Evolutionary conservation across 805 yeast genomes (phyloP), one percentile per base, ranked within the genome.

Genomic region (Candida alai): DNA sequence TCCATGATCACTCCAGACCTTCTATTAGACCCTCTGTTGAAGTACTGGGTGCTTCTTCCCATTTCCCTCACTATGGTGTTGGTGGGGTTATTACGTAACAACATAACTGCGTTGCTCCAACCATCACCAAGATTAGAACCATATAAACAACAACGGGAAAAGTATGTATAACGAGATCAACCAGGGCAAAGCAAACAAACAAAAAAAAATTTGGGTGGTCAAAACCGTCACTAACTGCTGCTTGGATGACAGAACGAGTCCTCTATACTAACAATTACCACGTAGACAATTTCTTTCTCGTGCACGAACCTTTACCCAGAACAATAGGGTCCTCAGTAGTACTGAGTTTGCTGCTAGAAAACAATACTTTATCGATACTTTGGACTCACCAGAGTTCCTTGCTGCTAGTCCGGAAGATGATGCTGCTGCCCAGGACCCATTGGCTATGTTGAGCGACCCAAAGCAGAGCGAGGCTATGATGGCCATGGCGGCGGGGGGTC

Each of bases 31-130:
- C 95, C 96, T 4, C 73, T 76, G 35, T 67, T 93, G 41, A 81
- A 84, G 54, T 74, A 78, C 48, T 90, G 97, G 97, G 97, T 88
- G 19, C 65, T 93, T 12, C 56, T 87, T 22, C 98, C 98, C 16
- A 89, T 93, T 28, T 78, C 95, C 5, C 53, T 83, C 14, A 95
- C 88, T 14, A 88, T 93, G 95, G 80, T 93, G 8, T 60, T 89
- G 37, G 87, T 87, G 4, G 96, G 96, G 6, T 57, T 90, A 13
- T 57, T 87, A 18, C 70, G 96, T 36, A 80, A 84, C 35, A 77
- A 80, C 48, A 68, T 81, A 7, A 77, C 87, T 25, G 56, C 66
- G 11, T 60, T 88, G 17, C 61, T 87, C 6, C 72, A 74, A 29
- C 76, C 86, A 32, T 56, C 65, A 21, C 77, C 80, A 4, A 80